These are phyloP conservation scores for Capsicum baccatum DNA, from an alignment of 257 asterid species.

Conservation along the genomic window DNA sequence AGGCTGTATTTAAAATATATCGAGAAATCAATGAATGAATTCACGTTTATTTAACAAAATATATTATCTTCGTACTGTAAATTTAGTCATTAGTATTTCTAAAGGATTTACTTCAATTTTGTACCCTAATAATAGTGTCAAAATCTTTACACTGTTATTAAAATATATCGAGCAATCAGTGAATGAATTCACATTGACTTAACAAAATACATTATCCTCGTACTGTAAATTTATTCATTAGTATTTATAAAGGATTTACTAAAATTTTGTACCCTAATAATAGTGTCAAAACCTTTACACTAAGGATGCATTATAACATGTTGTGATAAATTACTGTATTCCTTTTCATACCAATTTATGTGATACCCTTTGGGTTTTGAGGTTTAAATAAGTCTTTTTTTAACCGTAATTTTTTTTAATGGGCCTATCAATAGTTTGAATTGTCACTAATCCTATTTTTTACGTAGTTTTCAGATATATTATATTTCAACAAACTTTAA, in stretches of 20 bases:
- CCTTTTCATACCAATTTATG: too few species aligned
- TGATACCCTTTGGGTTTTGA: too few species aligned
- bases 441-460: too few species aligned
- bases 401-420: too few species aligned
- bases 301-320: background rate
- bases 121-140: background rate
- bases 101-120: background rate
- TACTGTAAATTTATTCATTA: background rate
- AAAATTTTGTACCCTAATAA: background rate
- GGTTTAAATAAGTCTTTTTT: too few species aligned
- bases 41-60: background rate
- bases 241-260: background rate
- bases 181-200: too few species aligned
- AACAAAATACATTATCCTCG: too few species aligned
- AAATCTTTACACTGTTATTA: background rate
- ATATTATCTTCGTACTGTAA: background rate
- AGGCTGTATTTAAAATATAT: background rate
- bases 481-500: too few species aligned
- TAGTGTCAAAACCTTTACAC: background rate
- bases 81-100: background rate
- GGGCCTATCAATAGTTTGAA: too few species aligned
- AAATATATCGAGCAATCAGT: too few species aligned
- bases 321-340: background rate
- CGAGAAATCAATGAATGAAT: background rate
- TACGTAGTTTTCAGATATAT: too few species aligned